Evolutionary conservation across 2,329 filamentous ascomycete genomes (phyloP), one percentile per base, ranked within the genome.

Genomic region (Lachnellula willkommii): DNA sequence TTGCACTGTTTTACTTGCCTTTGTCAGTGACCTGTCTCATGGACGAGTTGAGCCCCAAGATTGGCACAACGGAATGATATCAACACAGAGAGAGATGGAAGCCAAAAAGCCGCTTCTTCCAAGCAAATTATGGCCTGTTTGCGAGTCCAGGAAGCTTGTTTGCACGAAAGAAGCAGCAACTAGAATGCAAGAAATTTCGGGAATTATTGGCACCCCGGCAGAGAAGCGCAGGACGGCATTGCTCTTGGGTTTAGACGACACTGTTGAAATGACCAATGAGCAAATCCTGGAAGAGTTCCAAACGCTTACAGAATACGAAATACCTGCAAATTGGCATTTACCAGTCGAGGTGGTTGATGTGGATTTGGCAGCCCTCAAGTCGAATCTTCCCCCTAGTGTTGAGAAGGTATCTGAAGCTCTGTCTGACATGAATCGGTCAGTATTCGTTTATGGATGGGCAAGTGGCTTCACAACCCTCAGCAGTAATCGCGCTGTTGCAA

Each of bases 371-470:
- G 28, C 52, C 40, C 48, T 68, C n/a, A 67, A 74, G 26, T 63
- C 67, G 12, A 69, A 61, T 12, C 70, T 84, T 7, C 80, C 79
- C 22, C 58, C 66, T 2, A 73, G 80, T 12, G 71, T 71, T 20
- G 58, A 69, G 14, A 73, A 73, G 53, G 73, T 84, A 11, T 39
- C 70, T 1, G 63, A 73, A 11, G 72, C 75, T 5, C 71, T 88
- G 51, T 81, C 78, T 2, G 71, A 75, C 15, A 82, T 89, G 59
- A 89, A 89, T 64, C 69, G 74, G 50, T 83, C 82, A n/a, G 84
- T 88, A 4, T 87, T 89, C 65, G 72, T 88, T 50, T 83, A 84
- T 65, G 85, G 85, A 12, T 89, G 86, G 86, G 72, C 72, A 12
- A 71, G 72, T 7, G 74, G 76, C 0, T 66, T 77, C 40, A 86